phyloP scores from a whole-genome alignment of 2,329 filamentous ascomycete genomes.

The Colletotrichum melonis region DNA sequence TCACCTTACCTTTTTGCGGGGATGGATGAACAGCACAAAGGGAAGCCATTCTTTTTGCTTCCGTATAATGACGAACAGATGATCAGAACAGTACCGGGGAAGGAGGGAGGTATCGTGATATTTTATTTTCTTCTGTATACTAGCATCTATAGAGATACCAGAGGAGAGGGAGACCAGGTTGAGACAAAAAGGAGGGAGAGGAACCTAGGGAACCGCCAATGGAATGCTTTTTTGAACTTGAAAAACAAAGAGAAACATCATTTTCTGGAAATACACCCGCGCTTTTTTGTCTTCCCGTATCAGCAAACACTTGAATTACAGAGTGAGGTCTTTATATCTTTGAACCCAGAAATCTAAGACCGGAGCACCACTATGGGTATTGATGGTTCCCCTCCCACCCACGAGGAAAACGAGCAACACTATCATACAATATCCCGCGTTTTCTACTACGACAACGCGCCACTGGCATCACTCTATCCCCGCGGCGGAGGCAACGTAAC shows the following conservation, averaged over 20 bases:
- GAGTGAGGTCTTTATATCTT: background rate
- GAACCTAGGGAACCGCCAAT: background rate
- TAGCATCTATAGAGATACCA: slow-evolving; percentile 38
- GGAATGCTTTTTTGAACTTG: background rate
- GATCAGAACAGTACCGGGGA: slow-evolving; percentile 6
- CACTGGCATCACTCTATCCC: slow-evolving; percentile 1
- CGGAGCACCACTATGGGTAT: background rate
- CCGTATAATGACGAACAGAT: slow-evolving; percentile 19
- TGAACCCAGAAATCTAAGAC: slow-evolving; percentile 7
- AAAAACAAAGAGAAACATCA: background rate
- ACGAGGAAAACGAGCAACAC: slow-evolving; percentile 9
- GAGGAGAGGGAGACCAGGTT: background rate
- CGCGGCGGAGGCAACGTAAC: slow-evolving; percentile 5
- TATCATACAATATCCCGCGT: slow-evolving; percentile 22
- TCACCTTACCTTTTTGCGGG: background rate
- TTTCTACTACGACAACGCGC: background rate
- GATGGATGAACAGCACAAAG: slow-evolving; percentile 1
- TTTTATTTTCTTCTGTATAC: slow-evolving; percentile 17
- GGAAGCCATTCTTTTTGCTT: slow-evolving; percentile 3
- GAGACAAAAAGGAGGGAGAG: background rate
- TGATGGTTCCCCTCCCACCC: background rate
- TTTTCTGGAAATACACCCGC: background rate
- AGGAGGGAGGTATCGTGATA: background rate
- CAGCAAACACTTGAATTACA: background rate
- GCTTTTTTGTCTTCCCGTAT: background rate